Base-by-base conservation (phyloP, 441 rosid genomes). In the Bruguiera hainesii region DNA sequence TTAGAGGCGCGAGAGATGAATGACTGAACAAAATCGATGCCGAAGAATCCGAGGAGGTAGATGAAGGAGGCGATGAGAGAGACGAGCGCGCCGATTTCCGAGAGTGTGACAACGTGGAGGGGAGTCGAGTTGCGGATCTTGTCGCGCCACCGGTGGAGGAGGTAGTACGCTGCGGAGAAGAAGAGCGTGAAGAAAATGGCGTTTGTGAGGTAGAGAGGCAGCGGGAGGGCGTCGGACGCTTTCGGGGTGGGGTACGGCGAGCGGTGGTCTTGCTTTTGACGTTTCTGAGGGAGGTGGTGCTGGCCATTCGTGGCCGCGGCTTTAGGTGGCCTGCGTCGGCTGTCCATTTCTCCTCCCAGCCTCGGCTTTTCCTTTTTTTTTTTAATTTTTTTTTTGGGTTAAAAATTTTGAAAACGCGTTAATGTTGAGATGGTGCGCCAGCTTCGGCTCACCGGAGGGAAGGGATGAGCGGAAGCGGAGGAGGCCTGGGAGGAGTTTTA, bases 121-220 rank as follows among this genome's bases (percentile, higher is more conserved):
- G 97, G 96, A 1, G 91, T 81, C 7, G 87, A 84, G 80, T 71
- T 77, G 5, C 90, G 94, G 85, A 87, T 89, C 90, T 91, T 91
- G 66, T 89, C 90, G 26, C 94, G 94, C 96, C 97, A 91, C 3
- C 92, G 80, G 74, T 80, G 87, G 73, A 89, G 89, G 16, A 91
- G 84, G 67, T 78, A 89, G 51, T 89, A 91, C 1, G 89, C 87
- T 60, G 85, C 89, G 72, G 94, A 87, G 84, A 91, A 91, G 81
- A 91, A 89, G 65, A 89, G 90, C 4, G 92, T 89, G 86, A 89
- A 86, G 88, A 91, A 91, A 53, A 91, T 62, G 66, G 87, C 80
- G 81, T 91, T 91, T 11, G 97, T 89, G 1, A 91, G 79, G 68
- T 87, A 85, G 1, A 89, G 76, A 5, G 96, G 94, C 13, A 89